Evolutionary conservation across 345 rosid species (phyloP).

Genomic region (Salix brachista): DNA sequence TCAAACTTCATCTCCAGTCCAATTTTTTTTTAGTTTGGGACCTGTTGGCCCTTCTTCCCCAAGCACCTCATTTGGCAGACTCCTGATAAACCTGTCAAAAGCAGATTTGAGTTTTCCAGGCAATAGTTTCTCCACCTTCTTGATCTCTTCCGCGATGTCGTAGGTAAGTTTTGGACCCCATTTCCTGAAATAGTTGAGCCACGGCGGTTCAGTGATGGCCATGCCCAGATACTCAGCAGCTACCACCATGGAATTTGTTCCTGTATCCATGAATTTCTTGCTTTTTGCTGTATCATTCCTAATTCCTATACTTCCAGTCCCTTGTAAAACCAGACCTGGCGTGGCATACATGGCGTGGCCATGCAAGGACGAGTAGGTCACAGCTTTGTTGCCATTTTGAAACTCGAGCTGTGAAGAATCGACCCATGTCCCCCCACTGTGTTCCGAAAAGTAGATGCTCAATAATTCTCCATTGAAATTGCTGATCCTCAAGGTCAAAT

Average conservation of each 20-base stretch:
- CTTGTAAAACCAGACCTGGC: slow-evolving; percentile 79
- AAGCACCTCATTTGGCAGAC: slow-evolving; percentile 52
- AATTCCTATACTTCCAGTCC: slow-evolving; percentile 50
- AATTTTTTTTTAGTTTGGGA: slow-evolving; percentile 61
- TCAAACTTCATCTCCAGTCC: slow-evolving; percentile 27
- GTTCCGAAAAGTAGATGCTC: slow-evolving; percentile 55
- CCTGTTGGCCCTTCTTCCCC: slow-evolving; percentile 92
- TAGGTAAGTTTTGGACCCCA: slow-evolving; percentile 82
- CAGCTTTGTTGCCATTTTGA: slow-evolving; percentile 48
- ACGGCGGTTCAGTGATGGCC: slow-evolving; percentile 43
- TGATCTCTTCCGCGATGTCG: slow-evolving; percentile 36
- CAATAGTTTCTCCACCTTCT: slow-evolving; percentile 40
- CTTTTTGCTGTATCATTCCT: slow-evolving; percentile 77
- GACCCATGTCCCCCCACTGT: slow-evolving; percentile 72
- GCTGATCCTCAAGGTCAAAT: slow-evolving; percentile 65
- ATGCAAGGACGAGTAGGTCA: slow-evolving; percentile 56
- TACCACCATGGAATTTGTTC: slow-evolving; percentile 32
- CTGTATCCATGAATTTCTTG: slow-evolving; percentile 43
- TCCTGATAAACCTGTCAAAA: slow-evolving; percentile 38
- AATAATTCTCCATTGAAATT: slow-evolving; percentile 66
- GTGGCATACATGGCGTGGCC: slow-evolving; percentile 79
- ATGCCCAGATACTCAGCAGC: slow-evolving; percentile 55
- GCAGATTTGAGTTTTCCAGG: slow-evolving; percentile 45
- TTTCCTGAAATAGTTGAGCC: slow-evolving; percentile 60
- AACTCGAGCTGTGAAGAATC: slow-evolving; percentile 60